Percentiles rank a stretch among this genome's conserved stretches.
Evolutionary conservation across 208 protist genomes (phyloP).

Genomic region (Naegleria lovaniensis): DNA sequence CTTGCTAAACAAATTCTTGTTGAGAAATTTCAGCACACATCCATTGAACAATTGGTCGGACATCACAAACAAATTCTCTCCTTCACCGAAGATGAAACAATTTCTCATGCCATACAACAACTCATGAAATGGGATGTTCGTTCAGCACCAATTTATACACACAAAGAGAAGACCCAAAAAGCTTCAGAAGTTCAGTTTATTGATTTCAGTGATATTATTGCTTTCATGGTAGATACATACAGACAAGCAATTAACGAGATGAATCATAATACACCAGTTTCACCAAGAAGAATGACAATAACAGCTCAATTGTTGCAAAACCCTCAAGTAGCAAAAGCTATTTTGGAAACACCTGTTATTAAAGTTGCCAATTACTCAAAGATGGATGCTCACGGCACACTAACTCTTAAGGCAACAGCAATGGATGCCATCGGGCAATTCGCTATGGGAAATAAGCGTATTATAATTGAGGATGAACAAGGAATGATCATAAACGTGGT

Average conservation of each 20-base stretch:
- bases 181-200: neutral
- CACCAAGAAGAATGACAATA: neutral
- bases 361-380: conserved; percentile 14
- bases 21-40: neutral
- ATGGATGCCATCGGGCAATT: neutral
- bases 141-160: neutral
- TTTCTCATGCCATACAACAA: neutral
- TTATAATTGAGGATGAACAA: neutral
- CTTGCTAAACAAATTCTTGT: neutral
- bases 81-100: neutral
- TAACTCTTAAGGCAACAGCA: neutral
- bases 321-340: neutral
- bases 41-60: neutral
- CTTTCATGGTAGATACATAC: neutral
- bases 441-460: neutral
- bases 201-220: conserved; percentile 13
- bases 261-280: neutral
- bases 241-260: neutral
- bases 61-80: neutral
- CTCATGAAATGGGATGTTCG: neutral
- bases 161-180: neutral
- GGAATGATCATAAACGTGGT: neutral
- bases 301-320: neutral
- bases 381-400: neutral
- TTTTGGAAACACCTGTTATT: neutral